Evolutionary conservation across 78 protist genomes (phyloP).

Genomic region (Creolimax fragrantissima): DNA sequence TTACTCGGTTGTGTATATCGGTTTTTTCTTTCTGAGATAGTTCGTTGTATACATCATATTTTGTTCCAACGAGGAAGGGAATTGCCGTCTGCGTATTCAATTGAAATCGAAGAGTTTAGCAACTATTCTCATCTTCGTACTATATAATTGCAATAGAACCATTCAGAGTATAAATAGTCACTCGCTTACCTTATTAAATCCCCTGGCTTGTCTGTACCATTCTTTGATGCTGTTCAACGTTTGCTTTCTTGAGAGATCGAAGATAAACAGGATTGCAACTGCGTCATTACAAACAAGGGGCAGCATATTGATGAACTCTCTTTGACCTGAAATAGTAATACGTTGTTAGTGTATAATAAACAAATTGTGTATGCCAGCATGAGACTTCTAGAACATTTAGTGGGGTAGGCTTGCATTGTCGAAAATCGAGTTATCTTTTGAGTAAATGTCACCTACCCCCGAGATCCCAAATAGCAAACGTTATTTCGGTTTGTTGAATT

Average conservation of each 20-base stretch:
- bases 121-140: too few species aligned
- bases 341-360: background rate
- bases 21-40: conserved; percentile 73
- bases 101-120: too few species aligned
- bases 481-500: conserved; percentile 75
- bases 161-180: too few species aligned
- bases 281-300: conserved; percentile 95
- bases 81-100: conserved; percentile 53
- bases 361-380: background rate
- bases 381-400: background rate
- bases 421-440: background rate
- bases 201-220: conserved; percentile 92
- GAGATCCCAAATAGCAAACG: conserved; percentile 92
- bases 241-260: conserved; percentile 85
- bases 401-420: background rate
- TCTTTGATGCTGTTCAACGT: conserved; percentile 79
- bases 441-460: conserved; percentile 60
- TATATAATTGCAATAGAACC: too few species aligned
- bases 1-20: conserved; percentile 67
- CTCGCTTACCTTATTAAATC: conserved; percentile 67
- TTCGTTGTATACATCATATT: conserved; percentile 72
- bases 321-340: conserved; percentile 67
- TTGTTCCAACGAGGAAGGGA: conserved; percentile 88
- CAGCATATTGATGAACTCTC: conserved; percentile 90
- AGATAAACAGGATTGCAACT: conserved; percentile 89